These are phyloP conservation scores for Acer yangbiense DNA, from an alignment of 345 rosid genomes.

Conservation along the genomic window DNA sequence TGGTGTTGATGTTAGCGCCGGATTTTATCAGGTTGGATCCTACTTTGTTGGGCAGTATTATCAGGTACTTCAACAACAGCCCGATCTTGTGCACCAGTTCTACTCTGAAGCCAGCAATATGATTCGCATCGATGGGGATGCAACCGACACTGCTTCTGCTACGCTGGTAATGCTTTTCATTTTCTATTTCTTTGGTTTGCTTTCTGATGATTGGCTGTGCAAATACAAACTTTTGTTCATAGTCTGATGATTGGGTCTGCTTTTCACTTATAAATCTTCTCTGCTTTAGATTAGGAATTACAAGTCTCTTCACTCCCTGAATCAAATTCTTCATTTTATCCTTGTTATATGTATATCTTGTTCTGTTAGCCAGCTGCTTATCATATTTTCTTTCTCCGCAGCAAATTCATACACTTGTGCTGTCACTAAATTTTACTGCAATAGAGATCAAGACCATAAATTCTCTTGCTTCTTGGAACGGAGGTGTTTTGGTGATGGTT, in stretches of 20 bases:
- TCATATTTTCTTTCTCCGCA: conserved; percentile 29
- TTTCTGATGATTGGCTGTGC: neutral
- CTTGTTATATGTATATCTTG: neutral
- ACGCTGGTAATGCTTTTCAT: conserved; percentile 51
- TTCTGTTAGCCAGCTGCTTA: conserved; percentile 5
- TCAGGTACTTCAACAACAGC: conserved; percentile 78
- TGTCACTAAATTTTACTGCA: conserved; percentile 65
- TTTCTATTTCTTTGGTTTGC: too few species aligned
- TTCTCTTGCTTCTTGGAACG: conserved; percentile 78
- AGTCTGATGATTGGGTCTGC: neutral
- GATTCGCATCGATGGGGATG: conserved; percentile 80
- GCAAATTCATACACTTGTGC: conserved; percentile 76
- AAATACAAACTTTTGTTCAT: neutral
- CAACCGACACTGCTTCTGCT: conserved; percentile 62
- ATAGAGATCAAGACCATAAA: conserved; percentile 97
- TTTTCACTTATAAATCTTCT: neutral
- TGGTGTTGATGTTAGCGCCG: neutral
- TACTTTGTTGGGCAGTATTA: conserved; percentile 95
- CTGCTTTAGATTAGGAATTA: neutral
- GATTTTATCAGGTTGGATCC: conserved; percentile 72
- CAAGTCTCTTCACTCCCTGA: neutral
- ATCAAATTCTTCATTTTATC: neutral
- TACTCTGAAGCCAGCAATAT: conserved; percentile 70
- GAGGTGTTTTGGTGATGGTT: conserved; percentile 85
- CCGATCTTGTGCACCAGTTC: conserved; percentile 87